Evolutionary conservation across 1,139 yeast genomes (phyloP).

Genomic region (Candida pseudoviswanathii): DNA sequence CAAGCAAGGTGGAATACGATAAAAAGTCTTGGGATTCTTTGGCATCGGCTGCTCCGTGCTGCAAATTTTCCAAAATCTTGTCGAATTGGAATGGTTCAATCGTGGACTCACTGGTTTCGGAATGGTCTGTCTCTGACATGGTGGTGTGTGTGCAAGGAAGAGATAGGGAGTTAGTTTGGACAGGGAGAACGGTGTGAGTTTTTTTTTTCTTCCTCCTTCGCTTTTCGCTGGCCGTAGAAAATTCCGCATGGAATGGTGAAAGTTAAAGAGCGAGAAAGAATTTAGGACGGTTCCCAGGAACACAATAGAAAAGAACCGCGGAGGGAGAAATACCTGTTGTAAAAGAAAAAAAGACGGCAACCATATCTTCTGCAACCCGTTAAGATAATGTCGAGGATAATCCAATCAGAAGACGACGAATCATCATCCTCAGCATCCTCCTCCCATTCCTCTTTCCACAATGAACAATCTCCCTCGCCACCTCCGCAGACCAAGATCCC

Average conservation of each 20-base stretch:
- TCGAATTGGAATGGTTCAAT: constrained; percentile 25
- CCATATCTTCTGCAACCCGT: no score
- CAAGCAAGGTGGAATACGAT: constrained; percentile 73
- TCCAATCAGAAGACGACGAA: constrained; percentile 20
- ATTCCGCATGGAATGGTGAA: no score
- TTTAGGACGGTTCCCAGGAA: no score
- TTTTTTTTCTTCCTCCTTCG: background rate
- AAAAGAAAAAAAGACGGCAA: background rate
- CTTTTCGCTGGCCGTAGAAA: background rate
- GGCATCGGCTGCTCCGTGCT: constrained; percentile 40
- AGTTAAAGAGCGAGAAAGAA: no score
- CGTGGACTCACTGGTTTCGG: constrained; percentile 27
- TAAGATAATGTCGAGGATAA: constrained; percentile 9
- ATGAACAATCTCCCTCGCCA: background rate
- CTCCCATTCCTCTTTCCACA: constrained; percentile 1
- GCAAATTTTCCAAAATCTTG: constrained; percentile 29
- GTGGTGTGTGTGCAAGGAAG: background rate
- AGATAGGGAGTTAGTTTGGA: background rate
- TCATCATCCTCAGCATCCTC: constrained; percentile 14
- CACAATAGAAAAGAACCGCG: background rate
- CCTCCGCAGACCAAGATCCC: constrained; percentile 20
- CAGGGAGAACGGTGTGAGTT: background rate
- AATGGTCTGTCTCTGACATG: constrained; percentile 25
- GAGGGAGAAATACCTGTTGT: background rate
- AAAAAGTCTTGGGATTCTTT: constrained; percentile 57